These are phyloP conservation scores for Globisporangium emineosum DNA, from an alignment of 352 stramenopile genomes.

Conservation along the genomic window DNA sequence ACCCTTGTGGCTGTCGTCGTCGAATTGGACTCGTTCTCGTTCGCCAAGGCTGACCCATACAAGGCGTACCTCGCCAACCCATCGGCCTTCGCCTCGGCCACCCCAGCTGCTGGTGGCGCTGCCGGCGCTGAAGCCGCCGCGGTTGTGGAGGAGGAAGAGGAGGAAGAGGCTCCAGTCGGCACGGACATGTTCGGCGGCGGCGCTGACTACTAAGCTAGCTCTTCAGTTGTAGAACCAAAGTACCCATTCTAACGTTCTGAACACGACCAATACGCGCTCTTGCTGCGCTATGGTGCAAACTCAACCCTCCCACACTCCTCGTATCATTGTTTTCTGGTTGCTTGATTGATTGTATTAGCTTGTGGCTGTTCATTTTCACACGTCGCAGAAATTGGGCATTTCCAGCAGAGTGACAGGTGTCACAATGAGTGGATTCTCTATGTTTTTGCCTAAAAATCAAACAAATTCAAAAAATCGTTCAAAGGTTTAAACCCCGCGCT, in stretches of 20 bases:
- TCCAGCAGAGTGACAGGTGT: no score
- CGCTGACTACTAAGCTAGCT: slow-evolving; percentile 62
- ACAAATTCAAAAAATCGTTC: slow-evolving; percentile 14
- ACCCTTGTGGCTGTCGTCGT: slow-evolving; percentile 95
- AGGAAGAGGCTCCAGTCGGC: slow-evolving; percentile 79
- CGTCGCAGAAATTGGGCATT: no score
- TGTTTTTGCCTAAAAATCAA: no score
- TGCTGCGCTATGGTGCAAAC: slow-evolving; percentile 16
- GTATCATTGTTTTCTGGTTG: not conserved
- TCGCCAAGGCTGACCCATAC: slow-evolving; percentile 96
- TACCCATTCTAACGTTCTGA: slow-evolving; percentile 18
- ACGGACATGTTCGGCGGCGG: slow-evolving; percentile 86
- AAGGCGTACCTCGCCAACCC: slow-evolving; percentile 96
- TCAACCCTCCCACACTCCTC: not conserved
- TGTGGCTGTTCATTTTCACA: not conserved
- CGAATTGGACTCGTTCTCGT: slow-evolving; percentile 96
- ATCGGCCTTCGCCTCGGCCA: slow-evolving; percentile 89
- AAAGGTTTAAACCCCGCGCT: slow-evolving; percentile 13
- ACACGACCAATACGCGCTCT: slow-evolving; percentile 9
- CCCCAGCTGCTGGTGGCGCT: slow-evolving; percentile 77
- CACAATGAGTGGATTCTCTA: no score
- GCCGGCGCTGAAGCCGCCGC: slow-evolving; percentile 51
- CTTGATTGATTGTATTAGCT: not conserved
- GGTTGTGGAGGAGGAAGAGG: slow-evolving; percentile 69
- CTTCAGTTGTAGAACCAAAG: not conserved